A percentile compares a stretch with the other conserved stretches of the same genome.
Conservation (phyloP, 2,329 filamentous ascomycete species). For the Coniochaeta hoffmannii region DNA sequence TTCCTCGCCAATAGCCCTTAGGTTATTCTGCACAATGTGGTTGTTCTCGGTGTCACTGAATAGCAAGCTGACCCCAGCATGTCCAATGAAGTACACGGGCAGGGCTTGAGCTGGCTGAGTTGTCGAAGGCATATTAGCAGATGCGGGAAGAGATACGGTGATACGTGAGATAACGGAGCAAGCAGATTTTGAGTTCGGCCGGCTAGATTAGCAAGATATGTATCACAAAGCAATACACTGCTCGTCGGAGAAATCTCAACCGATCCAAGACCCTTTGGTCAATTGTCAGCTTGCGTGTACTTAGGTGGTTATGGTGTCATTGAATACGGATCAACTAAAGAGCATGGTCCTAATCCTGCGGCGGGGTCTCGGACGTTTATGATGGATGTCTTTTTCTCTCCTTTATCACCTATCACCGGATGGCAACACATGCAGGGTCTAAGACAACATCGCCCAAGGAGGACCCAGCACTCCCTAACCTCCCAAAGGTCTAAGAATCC, state of each 20-base stretch:
- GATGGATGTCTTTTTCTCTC: neutral
- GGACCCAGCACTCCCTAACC: neutral
- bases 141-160: neutral
- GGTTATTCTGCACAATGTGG: conserved; percentile 13
- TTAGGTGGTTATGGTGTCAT: neutral
- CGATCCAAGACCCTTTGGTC: neutral
- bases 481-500: neutral
- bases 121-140: conserved; percentile 11
- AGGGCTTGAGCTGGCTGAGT: conserved; percentile 9
- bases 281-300: neutral
- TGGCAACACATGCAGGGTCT: neutral
- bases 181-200: neutral
- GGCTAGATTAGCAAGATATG: neutral
- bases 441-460: neutral
- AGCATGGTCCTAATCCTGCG: neutral
- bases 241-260: neutral
- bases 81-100: conserved; percentile 16
- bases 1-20: conserved; percentile 12
- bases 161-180: neutral
- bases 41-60: conserved; percentile 11
- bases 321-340: neutral
- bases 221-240: neutral
- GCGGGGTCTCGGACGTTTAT: neutral
- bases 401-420: neutral
- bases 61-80: conserved; percentile 13